Base-by-base conservation (phyloP, 495 filamentous ascomycete species). In the Mycothermus thermophilus region DNA sequence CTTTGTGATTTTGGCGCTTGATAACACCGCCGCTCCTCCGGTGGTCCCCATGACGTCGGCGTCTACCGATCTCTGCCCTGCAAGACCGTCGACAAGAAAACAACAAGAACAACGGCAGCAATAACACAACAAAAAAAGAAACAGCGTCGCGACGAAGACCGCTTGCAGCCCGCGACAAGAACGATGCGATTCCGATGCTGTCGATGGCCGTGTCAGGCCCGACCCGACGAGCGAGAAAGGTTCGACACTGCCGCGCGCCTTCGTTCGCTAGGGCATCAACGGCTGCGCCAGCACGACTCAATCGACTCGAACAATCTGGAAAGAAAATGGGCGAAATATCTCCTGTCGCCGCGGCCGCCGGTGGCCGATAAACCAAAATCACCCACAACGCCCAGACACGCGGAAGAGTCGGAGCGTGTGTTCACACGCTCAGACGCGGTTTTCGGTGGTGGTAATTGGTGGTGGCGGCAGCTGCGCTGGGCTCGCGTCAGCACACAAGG, bases 1-100 rank as follows among this genome's bases (percentile, higher is more conserved):
- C 44, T 66, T 68, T 44, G 47, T 57, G 38, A 63, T 51, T 48
- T 62, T 67, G 41, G 47, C 52, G 35, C 37, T 47, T 14, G 42
- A 41, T 10, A 35, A 42, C 17, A 53, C 52, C 35, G 50, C 30
- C 11, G 56, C 43, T 13, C 38, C 50, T 7, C 51, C 46, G 22
- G 55, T 47, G 8, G 58, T 58, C 27, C 59, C 51, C 63, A 66
- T 66, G 37, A 19, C 39, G 27, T n/a, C n/a, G 13, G 8, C 16
- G 15, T 15, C 12, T 27, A 38, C 18, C 22, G 32, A 21, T 8
- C n/a, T n/a, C n/a, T n/a, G n/a, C n/a, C n/a, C n/a, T n/a, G n/a
- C n/a, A 22, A 14, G 34, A 19, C 34, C 12, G 4, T 5, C 14
- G 30, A 26, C 18, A 8, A 18, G 32, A 8, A 30, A 17, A 13